Conservation (phyloP, 257 asterid species). For the Gynochthodes officinalis region DNA sequence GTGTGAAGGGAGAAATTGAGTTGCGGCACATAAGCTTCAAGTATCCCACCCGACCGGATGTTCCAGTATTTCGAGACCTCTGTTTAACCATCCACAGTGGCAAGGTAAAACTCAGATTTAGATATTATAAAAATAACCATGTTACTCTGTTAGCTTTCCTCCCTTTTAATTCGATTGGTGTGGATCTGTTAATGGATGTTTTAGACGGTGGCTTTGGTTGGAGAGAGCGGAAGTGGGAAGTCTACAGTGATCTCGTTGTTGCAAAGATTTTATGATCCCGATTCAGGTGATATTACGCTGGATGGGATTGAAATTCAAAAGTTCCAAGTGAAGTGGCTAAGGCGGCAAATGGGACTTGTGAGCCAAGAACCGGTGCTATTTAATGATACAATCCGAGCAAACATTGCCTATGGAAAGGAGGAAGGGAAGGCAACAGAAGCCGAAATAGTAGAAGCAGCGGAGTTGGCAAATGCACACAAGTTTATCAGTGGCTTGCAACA, state of each 20-base stretch:
- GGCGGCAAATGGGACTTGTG: slow-evolving; percentile 92
- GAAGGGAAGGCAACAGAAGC: slow-evolving; percentile 78
- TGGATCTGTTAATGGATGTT: no score
- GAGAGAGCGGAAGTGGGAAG: slow-evolving; percentile 95
- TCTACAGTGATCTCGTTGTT: slow-evolving; percentile 72
- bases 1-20: slow-evolving; percentile 70
- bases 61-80: slow-evolving; percentile 65
- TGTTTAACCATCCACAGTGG: slow-evolving; percentile 59
- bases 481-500: slow-evolving; percentile 69
- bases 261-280: slow-evolving; percentile 81
- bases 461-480: slow-evolving; percentile 85
- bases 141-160: no score
- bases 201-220: slow-evolving; percentile 86
- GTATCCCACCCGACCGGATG: slow-evolving; percentile 85
- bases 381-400: slow-evolving; percentile 76
- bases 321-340: slow-evolving; percentile 76
- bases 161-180: no score
- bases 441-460: slow-evolving; percentile 69
- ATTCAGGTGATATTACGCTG: slow-evolving; percentile 58
- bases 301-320: slow-evolving; percentile 79
- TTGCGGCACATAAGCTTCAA: slow-evolving; percentile 63
- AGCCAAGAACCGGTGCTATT: slow-evolving; percentile 87
- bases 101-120: slow-evolving; percentile 43
- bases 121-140: no score
- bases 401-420: slow-evolving; percentile 81